phyloP scores from a whole-genome alignment of 768 basidiomycete species.

The Dentipellis sp. region DNA sequence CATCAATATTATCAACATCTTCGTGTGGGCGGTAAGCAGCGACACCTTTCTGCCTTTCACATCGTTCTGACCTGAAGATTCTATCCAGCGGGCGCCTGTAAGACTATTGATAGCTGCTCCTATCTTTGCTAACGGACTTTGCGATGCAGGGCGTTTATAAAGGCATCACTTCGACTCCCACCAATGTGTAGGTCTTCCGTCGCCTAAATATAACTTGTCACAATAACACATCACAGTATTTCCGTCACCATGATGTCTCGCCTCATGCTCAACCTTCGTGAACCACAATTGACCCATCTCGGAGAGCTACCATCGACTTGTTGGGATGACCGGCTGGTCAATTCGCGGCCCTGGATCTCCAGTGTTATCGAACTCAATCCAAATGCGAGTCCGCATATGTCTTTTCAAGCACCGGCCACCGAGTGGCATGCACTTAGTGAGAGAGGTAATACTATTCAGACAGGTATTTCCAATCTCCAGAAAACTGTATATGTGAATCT shows the following conservation, averaged over 20 bases:
- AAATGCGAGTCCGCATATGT: background rate
- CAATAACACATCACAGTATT: background rate
- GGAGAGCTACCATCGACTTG: background rate
- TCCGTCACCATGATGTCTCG: background rate
- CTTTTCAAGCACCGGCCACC: background rate
- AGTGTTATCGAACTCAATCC: background rate
- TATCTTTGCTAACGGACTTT: too few species aligned
- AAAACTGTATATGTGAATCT: background rate
- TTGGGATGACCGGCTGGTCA: background rate
- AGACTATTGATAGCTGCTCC: background rate
- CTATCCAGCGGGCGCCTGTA: background rate
- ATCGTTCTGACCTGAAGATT: background rate
- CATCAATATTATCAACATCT: background rate
- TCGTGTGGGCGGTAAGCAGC: background rate
- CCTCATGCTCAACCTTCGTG: conserved; percentile 1
- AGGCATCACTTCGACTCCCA: background rate
- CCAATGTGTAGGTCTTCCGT: conserved; percentile 1
- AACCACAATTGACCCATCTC: background rate
- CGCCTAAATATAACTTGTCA: background rate
- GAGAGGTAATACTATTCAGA: background rate
- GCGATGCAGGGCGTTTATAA: background rate
- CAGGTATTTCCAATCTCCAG: background rate
- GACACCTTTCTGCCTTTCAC: background rate
- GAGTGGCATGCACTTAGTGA: background rate
- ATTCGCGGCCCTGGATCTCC: background rate